phyloP scores from a whole-genome alignment of 2,329 filamentous ascomycete species.

The Aureobasidium sp. region DNA sequence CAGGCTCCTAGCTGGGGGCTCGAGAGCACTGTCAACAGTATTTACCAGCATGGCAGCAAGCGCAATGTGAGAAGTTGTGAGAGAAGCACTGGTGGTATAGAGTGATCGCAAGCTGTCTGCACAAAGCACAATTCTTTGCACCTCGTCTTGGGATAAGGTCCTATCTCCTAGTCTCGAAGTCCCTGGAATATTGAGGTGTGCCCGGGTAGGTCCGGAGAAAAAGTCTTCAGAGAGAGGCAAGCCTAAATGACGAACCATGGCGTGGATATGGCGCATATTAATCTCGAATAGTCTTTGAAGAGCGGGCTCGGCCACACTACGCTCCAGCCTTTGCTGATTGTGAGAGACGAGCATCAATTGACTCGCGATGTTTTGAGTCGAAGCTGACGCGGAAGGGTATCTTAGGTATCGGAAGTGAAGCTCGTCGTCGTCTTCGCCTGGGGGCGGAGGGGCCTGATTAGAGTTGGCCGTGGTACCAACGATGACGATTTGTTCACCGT shows the following conservation, averaged over 20 bases:
- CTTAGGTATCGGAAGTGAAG: slow-evolving; percentile 7
- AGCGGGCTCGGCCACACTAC: slow-evolving; percentile 14
- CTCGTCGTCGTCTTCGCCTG: slow-evolving; percentile 35
- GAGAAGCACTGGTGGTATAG: slow-evolving; percentile 14
- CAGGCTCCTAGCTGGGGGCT: not conserved
- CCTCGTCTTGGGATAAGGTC: slow-evolving; percentile 13
- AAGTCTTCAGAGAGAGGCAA: slow-evolving; percentile 17
- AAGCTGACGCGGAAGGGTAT: not conserved
- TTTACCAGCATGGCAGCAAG: slow-evolving; percentile 9
- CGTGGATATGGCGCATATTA: slow-evolving; percentile 57
- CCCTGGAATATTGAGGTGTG: slow-evolving; percentile 14
- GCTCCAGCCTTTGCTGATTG: not conserved
- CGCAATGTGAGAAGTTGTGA: slow-evolving; percentile 15
- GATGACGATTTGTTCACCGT: slow-evolving; percentile 65
- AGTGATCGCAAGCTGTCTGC: slow-evolving; percentile 16
- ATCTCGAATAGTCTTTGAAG: slow-evolving; percentile 37
- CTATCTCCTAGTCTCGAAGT: slow-evolving; percentile 15
- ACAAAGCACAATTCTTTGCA: slow-evolving; percentile 16
- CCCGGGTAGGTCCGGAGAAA: slow-evolving; percentile 13
- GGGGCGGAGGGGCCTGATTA: not conserved
- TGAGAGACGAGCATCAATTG: not conserved
- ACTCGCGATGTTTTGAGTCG: not conserved
- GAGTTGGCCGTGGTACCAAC: slow-evolving; percentile 62
- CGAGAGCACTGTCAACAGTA: not conserved
- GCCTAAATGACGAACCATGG: slow-evolving; percentile 48